Evolutionary conservation across 1,284 basidiomycete species (phyloP), one percentile per base, ranked within the genome.

Genomic region (Moniliophthora roreri): DNA sequence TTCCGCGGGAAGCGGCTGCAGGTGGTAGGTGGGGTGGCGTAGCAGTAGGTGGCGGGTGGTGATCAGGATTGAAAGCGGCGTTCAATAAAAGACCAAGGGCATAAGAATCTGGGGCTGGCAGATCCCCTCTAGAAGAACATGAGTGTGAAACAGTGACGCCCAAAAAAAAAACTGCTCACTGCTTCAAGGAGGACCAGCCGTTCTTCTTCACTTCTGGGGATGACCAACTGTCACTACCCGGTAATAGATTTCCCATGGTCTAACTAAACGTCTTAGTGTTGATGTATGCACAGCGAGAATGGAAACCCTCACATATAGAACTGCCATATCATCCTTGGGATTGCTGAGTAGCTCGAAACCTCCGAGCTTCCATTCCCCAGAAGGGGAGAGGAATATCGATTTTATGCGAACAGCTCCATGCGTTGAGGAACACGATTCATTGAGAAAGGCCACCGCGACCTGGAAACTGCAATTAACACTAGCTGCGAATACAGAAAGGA

Each of bases 281-380:
- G 40, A 38, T 53, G 32, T 3, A 47, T 10, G 26, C 44, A 53
- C 51, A 39, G 61, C 38, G 32, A 55, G n/a, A 65, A 53, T 41
- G 35, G 56, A 32, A 53, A 46, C 45, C 73, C 87, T 69, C 70
- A 93, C 92, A 76, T 93, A 93, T 66, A 95, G 72, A 23, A 91
- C 78, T 9, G 89, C 79, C 44, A 76, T 67, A n/a, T 88, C 83
- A 52, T 95, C 93, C 63, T 82, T 88, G 2, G 87, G 77, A 62
- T 79, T 90, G 62, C 90, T 95, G 62, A 98, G 71, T 0, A 95
- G 72, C 62, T 99, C 97, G 63, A 99, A 95, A 1, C 96, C 96
- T 28, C 91, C 95, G 8, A 99, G 74, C 65, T 91, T 91, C 96
- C 95, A 99, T 74, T 99, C 97, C 18, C 96, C 93, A 0, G 94